Conservation (phyloP, 345 rosid genomes). For the Brassica cretica region DNA sequence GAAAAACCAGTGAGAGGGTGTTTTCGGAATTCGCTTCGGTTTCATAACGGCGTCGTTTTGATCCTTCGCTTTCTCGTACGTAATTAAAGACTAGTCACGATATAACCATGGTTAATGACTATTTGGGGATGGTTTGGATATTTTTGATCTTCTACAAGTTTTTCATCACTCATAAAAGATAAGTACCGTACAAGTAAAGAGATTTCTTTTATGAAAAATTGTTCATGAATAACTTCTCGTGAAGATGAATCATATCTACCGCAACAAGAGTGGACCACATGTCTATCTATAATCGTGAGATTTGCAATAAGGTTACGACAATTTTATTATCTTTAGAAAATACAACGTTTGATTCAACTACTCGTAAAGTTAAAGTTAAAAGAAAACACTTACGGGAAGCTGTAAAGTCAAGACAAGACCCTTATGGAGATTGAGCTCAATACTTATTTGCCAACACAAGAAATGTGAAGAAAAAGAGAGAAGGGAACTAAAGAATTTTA, state of each 20-base stretch:
- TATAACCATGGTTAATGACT: not conserved
- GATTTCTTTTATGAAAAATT: not conserved
- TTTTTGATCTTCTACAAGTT: not conserved
- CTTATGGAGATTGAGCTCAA: not conserved
- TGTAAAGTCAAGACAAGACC: not conserved
- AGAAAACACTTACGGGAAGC: not conserved
- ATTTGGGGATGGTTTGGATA: not conserved
- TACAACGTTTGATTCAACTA: not conserved
- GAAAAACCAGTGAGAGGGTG: constrained; percentile 5
- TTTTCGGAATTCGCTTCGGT: not conserved
- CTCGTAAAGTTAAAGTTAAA: not conserved
- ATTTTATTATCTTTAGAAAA: not conserved
- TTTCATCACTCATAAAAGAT: not conserved
- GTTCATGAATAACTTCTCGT: not conserved
- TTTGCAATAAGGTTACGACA: not conserved
- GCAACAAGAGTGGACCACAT: not conserved
- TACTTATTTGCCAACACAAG: not conserved
- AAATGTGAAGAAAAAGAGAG: not conserved
- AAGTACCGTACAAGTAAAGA: constrained; percentile 17
- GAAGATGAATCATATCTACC: not conserved
- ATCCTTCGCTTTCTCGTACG: not conserved
- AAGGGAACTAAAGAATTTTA: not conserved
- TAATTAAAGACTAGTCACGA: not conserved
- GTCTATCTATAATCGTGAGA: not conserved
- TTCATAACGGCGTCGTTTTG: constrained; percentile 16